Evolutionary conservation across 139 green algal species (phyloP), one percentile per base, ranked within the genome.

Genomic region (Monoraphidium neglectum): DNA sequence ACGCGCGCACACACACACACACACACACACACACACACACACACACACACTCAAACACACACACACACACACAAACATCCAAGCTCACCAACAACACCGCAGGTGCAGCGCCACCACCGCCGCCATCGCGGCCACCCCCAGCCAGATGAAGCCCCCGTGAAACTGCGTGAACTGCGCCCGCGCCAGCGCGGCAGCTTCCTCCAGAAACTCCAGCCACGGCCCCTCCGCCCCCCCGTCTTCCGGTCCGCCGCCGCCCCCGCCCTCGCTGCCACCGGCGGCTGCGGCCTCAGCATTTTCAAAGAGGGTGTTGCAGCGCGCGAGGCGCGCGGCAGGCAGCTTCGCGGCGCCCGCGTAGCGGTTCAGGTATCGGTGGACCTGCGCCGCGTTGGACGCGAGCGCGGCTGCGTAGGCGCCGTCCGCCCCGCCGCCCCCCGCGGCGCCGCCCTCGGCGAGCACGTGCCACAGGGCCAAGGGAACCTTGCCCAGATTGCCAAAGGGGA

Each of bases 401-500:
- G 43, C 59, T 47, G 67, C n/a, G 43, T 84, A 84, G 18, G 30
- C 21, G 12, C 21, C 8, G 6, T 68, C 60, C 46, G 62, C 67
- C 13, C 18, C 36, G 12, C 15, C 53, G 15, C 18, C 53, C n/a
- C 30, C 37, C 24, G 46, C 43, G 4, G 30, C 83, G 53, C 23
- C 61, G 28, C 23, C 18, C 33, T 28, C 38, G 23, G 83, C 65
- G 57, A 88, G 65, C n/a, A 35, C 38, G 23, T 51, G 37, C 86
- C 84, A 97, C 69, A 97, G 78, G 32, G 82, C 56, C 0, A 71
- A 47, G 12, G 83, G 86, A 21, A 97, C 46, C 63, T 77, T 84
- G 26, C 94, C 94, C 30, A 97, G 43, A 69, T 89, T 96, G 73
- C 88, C 86, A 83, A 92, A 97, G 2, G 94, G 94, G 2, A 94